Evolutionary conservation across 2,329 filamentous ascomycete species (phyloP), one percentile per base, ranked within the genome.

Genomic region (Nemania serpens): DNA sequence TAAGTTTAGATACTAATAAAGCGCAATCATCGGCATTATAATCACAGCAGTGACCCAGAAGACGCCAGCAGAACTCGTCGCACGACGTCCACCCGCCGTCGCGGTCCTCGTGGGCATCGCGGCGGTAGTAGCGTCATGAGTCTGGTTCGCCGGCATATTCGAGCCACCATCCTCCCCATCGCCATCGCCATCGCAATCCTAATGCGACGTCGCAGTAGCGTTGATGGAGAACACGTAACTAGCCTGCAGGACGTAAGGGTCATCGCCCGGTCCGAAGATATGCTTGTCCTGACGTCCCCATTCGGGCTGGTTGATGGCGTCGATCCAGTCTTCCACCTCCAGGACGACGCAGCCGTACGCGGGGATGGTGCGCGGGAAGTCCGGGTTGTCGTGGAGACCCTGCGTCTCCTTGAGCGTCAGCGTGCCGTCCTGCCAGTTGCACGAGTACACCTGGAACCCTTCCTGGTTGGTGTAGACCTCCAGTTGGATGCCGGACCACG

Each of bases 291-390:
- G 76, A 57, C 93, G 85, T 61, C 87, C 87, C 94, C 94, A 97
- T 75, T 92, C 85, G 0, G 93, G 93, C 69, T 96, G 85, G 78
- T 97, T 97, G 78, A 98, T 95, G 25, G 84, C 93, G 73, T 96
- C 93, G 71, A 97, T 96, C 85, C 88, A 97, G 75, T 95, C 93
- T 81, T 97, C 86, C 12, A 95, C 91, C 79, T 97, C 94, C 75
- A 97, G 84, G 50, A 97, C 94, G 25, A 97, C 72, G 75, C 94
- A 97, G 34, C 91, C 93, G 72, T 93, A 91, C 79, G 93, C 74
- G 58, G 85, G 82, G 25, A 92, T 88, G 7, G 84, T 84, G 39
- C 88, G 81, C 3, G 86, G 84, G 68, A 87, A 84, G 34, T 78
- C 76, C 1, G 76, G 64, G 62, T 83, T 76, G 63, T 84, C 80